Base-by-base conservation (phyloP, 176 grass and related monocot species). In the Zizania latifolia region DNA sequence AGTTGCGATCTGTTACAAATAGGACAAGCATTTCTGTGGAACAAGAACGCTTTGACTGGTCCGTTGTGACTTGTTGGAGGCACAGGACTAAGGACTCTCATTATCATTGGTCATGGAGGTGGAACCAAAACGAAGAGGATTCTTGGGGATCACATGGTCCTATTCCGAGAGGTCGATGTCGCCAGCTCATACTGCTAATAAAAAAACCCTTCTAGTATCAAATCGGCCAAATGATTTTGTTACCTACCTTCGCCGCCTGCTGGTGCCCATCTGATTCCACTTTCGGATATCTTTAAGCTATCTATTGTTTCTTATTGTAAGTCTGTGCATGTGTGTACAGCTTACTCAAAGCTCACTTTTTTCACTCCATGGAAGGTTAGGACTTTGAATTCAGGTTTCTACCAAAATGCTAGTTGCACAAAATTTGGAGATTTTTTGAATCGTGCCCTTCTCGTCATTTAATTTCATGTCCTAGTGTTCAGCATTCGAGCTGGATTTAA, bases 61-160 rank as follows among this genome's bases (percentile, higher is more conserved):
- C 76, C 5, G 37, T 83, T 88, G 45, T 84, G 75, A 69, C 81
- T 61, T 88, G 78, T 39, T 50, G 54, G 80, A 79, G 62, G 75
- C 75, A 79, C 43, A 78, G 56, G 50, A 78, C 32, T 22, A 71
- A 72, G 59, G 50, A 48, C 59, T 26, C 71, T 70, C 35, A 26
- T 30, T 68, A 83, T 84, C 55, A 84, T 72, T 84, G 48, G 27
- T 73, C 60, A 73, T 71, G 57, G 73, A 69, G 68, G 58, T 48
- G 75, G 82, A 77, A 48, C 79, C 67, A 56, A 46, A 79, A 31
- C 40, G 58, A 70, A 35, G 78, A 65, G 75, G 86, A 88, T 83
- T 68, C 67, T 81, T 88, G 61, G 72, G 82, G 78, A 65, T 85
- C 92, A 94, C 88, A 74, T 94, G 88, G 79, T 75, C 79, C 81